These are phyloP conservation scores for Digitaria exilis DNA, from an alignment of 202 grass and related monocot genomes.

Conservation along the genomic window DNA sequence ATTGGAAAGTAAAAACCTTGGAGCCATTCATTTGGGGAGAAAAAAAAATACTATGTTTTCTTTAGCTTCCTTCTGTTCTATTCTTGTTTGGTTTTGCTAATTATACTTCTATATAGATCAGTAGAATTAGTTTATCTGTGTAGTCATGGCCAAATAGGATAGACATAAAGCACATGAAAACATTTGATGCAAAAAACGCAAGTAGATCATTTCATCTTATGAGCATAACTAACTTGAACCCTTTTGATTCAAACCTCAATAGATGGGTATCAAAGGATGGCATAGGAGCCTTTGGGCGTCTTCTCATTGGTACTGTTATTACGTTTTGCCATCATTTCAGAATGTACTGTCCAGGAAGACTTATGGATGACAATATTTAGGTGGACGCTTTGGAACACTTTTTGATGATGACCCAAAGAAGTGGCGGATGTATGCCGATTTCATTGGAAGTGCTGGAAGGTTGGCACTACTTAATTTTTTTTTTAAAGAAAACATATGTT, in stretches of 20 bases:
- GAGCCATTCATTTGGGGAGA: neutral
- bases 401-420: slow-evolving; percentile 96
- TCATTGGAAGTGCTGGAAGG: slow-evolving; percentile 97
- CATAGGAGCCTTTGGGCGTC: slow-evolving; percentile 82
- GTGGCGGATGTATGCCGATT: slow-evolving; percentile 98
- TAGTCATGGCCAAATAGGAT: slow-evolving; percentile 10
- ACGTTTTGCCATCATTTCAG: neutral
- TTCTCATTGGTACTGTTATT: slow-evolving; percentile 81
- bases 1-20: slow-evolving; percentile 20
- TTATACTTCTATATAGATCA: neutral
- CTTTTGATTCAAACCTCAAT: slow-evolving; percentile 24
- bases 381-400: slow-evolving; percentile 83
- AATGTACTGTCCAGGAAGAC: slow-evolving; percentile 25
- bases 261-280: slow-evolving; percentile 99
- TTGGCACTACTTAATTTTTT: too few species aligned
- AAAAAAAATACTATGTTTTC: neutral
- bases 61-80: slow-evolving; percentile 2
- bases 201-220: slow-evolving; percentile 24
- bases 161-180: neutral
- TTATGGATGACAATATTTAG: slow-evolving; percentile 52
- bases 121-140: neutral
- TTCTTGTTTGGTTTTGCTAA: slow-evolving; percentile 2
- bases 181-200: neutral
- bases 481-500: too few species aligned
- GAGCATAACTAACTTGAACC: slow-evolving; percentile 11